A percentile compares a stretch with the other conserved stretches of the same genome.
phyloP scores from a whole-genome alignment of 768 basidiomycete genomes.

The Podaxis mareebaensis region DNA sequence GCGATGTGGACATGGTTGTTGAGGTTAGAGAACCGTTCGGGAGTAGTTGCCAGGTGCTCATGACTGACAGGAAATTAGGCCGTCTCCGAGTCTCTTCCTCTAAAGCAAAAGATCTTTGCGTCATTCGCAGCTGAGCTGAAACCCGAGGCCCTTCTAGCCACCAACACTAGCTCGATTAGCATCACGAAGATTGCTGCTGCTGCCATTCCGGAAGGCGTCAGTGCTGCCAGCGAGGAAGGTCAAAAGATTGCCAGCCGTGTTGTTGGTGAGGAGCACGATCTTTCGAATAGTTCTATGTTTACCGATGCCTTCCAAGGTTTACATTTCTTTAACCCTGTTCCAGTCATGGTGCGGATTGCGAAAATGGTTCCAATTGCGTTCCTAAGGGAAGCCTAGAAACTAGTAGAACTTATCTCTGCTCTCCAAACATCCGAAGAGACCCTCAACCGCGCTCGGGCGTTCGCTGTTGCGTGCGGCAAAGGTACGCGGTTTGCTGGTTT shows the following conservation, averaged over 20 bases:
- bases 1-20: slow-evolving; percentile 88
- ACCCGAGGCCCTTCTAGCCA: slow-evolving; percentile 79
- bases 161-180: slow-evolving; percentile 93
- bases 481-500: slow-evolving; percentile 39
- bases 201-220: slow-evolving; percentile 59
- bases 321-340: slow-evolving; percentile 97
- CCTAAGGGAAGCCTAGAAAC: slow-evolving; percentile 52
- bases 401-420: slow-evolving; percentile 94
- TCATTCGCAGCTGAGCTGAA: slow-evolving; percentile 66
- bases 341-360: slow-evolving; percentile 74
- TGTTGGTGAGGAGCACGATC: slow-evolving; percentile 56
- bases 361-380: neutral
- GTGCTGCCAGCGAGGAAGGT: slow-evolving; percentile 62
- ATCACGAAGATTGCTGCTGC: slow-evolving; percentile 92
- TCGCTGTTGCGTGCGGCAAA: slow-evolving; percentile 90
- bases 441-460: slow-evolving; percentile 72
- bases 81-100: slow-evolving; percentile 76
- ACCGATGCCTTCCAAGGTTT: slow-evolving; percentile 48
- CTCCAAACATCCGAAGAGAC: slow-evolving; percentile 85
- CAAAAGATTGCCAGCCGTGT: slow-evolving; percentile 69
- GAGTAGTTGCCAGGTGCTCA: neutral
- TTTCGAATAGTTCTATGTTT: neutral
- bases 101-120: slow-evolving; percentile 81
- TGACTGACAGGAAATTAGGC: slow-evolving; percentile 48
- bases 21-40: slow-evolving; percentile 54